A percentile compares a stretch with the other conserved stretches of the same genome.
Evolutionary conservation across 2,329 filamentous ascomycete genomes (phyloP).

Genomic region (Mycosphaerella sp.): DNA sequence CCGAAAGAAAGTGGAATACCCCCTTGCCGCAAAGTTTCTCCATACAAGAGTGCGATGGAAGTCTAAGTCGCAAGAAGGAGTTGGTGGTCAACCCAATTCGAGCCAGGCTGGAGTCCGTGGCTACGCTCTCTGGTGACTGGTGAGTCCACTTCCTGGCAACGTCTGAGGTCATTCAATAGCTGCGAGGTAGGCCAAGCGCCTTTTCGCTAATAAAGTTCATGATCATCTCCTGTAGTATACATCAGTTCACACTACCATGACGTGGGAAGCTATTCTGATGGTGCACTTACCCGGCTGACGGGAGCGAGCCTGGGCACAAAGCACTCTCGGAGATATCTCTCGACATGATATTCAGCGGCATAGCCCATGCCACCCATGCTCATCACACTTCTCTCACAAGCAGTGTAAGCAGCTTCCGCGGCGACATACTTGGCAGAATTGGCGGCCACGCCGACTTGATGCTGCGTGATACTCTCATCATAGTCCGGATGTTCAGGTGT

Average conservation of each 20-base stretch:
- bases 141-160: background rate
- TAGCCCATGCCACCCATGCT: slow-evolving; percentile 58
- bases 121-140: background rate
- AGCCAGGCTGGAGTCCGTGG: too few species aligned
- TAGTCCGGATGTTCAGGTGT: slow-evolving; percentile 27
- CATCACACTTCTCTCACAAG: slow-evolving; percentile 54
- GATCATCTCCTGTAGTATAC: slow-evolving; percentile 58
- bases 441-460: slow-evolving; percentile 49
- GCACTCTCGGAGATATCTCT: slow-evolving; percentile 53
- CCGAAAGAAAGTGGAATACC: background rate
- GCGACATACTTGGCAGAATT: slow-evolving; percentile 54
- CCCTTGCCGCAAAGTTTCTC: too few species aligned
- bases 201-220: slow-evolving; percentile 66
- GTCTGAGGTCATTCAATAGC: slow-evolving; percentile 46
- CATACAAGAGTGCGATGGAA: too few species aligned
- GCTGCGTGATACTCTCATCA: slow-evolving; percentile 37
- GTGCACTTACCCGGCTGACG: slow-evolving; percentile 45
- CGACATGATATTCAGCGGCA: slow-evolving; percentile 57
- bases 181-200: slow-evolving; percentile 59
- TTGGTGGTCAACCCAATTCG: background rate
- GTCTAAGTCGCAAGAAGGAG: background rate
- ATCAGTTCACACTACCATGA: too few species aligned
- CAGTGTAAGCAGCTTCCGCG: slow-evolving; percentile 55
- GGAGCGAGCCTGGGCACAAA: slow-evolving; percentile 56
- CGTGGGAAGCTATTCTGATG: too few species aligned